phyloP scores from a whole-genome alignment of 176 grass and related monocot genomes.

The Eremochloa ophiuroides region DNA sequence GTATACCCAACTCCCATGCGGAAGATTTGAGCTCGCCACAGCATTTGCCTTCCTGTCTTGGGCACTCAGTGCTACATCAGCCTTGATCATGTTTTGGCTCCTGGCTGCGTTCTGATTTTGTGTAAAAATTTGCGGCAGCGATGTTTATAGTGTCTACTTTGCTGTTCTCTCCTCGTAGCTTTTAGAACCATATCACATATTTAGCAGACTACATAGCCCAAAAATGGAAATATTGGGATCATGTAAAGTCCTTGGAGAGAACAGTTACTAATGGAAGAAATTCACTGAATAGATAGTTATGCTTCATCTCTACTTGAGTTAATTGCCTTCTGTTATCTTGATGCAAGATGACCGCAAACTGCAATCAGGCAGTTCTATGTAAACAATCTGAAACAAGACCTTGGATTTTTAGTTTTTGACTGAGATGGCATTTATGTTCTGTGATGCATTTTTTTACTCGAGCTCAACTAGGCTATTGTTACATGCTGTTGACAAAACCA shows the following conservation, averaged over 20 bases:
- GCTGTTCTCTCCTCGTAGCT: conserved; percentile 10
- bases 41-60: conserved; percentile 85
- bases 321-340: background rate
- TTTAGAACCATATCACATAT: conserved; percentile 14
- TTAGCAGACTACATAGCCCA: background rate
- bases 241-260: conserved; percentile 18
- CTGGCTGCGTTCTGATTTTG: conserved; percentile 55
- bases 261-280: conserved; percentile 20
- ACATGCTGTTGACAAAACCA: background rate
- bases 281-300: conserved; percentile 1
- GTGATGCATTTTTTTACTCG: background rate
- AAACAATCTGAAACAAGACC: background rate
- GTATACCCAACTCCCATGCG: conserved; percentile 55
- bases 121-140: conserved; percentile 18
- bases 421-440: background rate
- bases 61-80: conserved; percentile 64
- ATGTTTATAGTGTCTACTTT: conserved; percentile 43
- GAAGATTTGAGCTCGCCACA: conserved; percentile 59
- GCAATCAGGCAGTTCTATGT: background rate
- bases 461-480: background rate
- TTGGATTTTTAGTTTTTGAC: background rate
- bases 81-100: conserved; percentile 90
- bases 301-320: background rate
- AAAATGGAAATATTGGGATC: conserved; percentile 18
- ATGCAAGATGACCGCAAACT: background rate